Conservation (phyloP, 2,329 filamentous ascomycete species). For the Nemania serpens region DNA sequence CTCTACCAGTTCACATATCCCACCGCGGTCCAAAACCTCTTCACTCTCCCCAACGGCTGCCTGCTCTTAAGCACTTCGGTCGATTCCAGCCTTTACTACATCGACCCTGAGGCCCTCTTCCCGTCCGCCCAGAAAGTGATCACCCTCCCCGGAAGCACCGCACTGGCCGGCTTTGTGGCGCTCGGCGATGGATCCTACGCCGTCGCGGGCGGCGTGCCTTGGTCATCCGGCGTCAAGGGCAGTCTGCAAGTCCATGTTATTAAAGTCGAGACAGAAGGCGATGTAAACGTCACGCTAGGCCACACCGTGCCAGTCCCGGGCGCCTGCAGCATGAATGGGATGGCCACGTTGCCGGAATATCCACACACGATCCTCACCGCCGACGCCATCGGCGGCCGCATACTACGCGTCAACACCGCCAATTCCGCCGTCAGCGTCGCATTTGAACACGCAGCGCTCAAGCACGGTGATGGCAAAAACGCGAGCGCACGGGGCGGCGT, state of each 20-base stretch:
- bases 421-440: slow-evolving; percentile 19
- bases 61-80: slow-evolving; percentile 29
- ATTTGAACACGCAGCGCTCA: slow-evolving; percentile 21
- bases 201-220: slow-evolving; percentile 24
- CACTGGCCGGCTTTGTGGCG: slow-evolving; percentile 22
- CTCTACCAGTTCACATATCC: slow-evolving; percentile 28
- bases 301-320: slow-evolving; percentile 25
- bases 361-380: slow-evolving; percentile 27
- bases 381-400: slow-evolving; percentile 28
- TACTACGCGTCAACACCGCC: slow-evolving; percentile 27
- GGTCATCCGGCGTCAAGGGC: slow-evolving; percentile 13
- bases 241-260: slow-evolving; percentile 27
- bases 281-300: slow-evolving; percentile 19
- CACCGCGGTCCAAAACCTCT: slow-evolving; percentile 24
- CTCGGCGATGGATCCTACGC: slow-evolving; percentile 27
- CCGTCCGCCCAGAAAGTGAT: slow-evolving; percentile 22
- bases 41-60: slow-evolving; percentile 26
- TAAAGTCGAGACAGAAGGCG: slow-evolving; percentile 20
- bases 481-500: slow-evolving; percentile 24
- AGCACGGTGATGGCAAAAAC: background rate
- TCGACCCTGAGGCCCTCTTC: slow-evolving; percentile 25
- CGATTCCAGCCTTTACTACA: slow-evolving; percentile 24
- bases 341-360: slow-evolving; percentile 26
- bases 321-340: slow-evolving; percentile 27
- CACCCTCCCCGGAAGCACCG: slow-evolving; percentile 16